Evolutionary conservation across 257 asterid species (phyloP).

Genomic region (Paulownia fortunei): DNA sequence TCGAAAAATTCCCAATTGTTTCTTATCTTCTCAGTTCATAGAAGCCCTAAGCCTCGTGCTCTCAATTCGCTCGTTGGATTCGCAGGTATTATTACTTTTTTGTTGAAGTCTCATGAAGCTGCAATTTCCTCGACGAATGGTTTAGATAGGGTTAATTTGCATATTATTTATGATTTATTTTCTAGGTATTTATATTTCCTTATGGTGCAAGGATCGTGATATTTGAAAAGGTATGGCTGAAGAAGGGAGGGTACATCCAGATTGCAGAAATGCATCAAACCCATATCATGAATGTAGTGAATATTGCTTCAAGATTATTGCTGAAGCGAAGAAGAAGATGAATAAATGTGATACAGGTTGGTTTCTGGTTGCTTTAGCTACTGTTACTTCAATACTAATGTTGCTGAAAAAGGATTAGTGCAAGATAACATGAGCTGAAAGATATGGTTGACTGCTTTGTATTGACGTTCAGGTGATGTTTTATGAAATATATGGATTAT

Average conservation of each 20-base stretch:
- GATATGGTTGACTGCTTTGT: neutral
- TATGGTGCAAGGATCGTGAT: neutral
- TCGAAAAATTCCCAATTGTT: slow-evolving; percentile 15
- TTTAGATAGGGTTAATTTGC: neutral
- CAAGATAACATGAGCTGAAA: neutral
- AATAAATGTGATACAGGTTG: slow-evolving; percentile 46
- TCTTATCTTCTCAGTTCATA: neutral
- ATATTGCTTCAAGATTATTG: slow-evolving; percentile 69
- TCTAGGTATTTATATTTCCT: neutral
- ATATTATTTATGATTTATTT: neutral
- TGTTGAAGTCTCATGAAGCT: neutral
- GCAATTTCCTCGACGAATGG: neutral
- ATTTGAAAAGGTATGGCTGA: slow-evolving; percentile 38
- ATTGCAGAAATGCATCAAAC: slow-evolving; percentile 68
- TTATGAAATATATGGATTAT: neutral
- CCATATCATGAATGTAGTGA: slow-evolving; percentile 71
- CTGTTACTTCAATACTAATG: neutral
- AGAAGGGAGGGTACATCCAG: slow-evolving; percentile 70
- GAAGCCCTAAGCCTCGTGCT: neutral
- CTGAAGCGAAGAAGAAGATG: slow-evolving; percentile 55
- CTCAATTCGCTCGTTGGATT: neutral
- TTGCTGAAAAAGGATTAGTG: neutral
- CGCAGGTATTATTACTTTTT: neutral
- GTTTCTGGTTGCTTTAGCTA: neutral
- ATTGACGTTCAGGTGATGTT: neutral